phyloP scores from a whole-genome alignment of 2,329 filamentous ascomycete genomes.

The Pyricularia sp. region DNA sequence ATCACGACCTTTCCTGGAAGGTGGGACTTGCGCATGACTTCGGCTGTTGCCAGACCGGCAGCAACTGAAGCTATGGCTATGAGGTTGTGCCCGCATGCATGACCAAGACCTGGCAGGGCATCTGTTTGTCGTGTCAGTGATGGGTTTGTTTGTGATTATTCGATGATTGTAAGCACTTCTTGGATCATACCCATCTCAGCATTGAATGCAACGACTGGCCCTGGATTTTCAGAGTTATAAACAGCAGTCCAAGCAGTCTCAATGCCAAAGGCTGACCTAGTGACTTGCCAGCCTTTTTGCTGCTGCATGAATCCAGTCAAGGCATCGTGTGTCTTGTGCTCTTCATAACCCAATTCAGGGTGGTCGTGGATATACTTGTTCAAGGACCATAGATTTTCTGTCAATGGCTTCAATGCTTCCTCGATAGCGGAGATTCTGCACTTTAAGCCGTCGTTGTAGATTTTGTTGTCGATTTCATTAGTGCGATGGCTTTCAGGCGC shows the following conservation, averaged over 20 bases:
- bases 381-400: slow-evolving; percentile 26
- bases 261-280: slow-evolving; percentile 35
- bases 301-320: slow-evolving; percentile 34
- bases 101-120: slow-evolving; percentile 38
- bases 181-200: slow-evolving; percentile 31
- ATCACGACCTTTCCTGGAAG: slow-evolving; percentile 35
- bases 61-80: slow-evolving; percentile 39
- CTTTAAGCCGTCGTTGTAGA: background rate
- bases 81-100: slow-evolving; percentile 46
- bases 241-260: slow-evolving; percentile 43
- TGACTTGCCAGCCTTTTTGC: slow-evolving; percentile 36
- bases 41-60: slow-evolving; percentile 35
- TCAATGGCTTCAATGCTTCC: background rate
- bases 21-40: slow-evolving; percentile 27
- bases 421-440: background rate
- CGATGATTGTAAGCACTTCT: background rate
- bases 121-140: slow-evolving; percentile 23
- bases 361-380: slow-evolving; percentile 42
- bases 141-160: background rate
- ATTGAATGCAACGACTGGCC: slow-evolving; percentile 36
- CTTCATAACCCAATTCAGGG: slow-evolving; percentile 37
- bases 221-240: slow-evolving; percentile 33
- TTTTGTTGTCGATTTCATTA: background rate
- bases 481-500: background rate
- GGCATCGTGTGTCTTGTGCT: slow-evolving; percentile 37